Conservation (phyloP, 2,329 filamentous ascomycete species). For the Monilinia fructicola region DNA sequence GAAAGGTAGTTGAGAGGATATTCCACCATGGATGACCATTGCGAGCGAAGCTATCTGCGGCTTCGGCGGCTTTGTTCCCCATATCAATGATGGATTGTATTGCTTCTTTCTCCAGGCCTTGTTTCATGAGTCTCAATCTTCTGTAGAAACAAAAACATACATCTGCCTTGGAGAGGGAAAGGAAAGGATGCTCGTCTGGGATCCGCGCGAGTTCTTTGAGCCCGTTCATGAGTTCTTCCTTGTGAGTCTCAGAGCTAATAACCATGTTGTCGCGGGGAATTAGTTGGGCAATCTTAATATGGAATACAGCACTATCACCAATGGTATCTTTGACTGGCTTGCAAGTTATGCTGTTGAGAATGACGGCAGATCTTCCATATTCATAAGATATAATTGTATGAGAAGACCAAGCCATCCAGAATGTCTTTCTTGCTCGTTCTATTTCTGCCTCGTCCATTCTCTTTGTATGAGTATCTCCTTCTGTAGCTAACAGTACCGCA, state of each 20-base stretch:
- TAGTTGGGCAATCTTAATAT: constrained; percentile 26
- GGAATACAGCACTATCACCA: constrained; percentile 12
- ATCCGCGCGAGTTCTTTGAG: constrained; percentile 21
- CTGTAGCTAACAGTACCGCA: constrained; percentile 10
- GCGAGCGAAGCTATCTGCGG: constrained; percentile 25
- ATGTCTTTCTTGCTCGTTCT: constrained; percentile 22
- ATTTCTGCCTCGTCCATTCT: constrained; percentile 19
- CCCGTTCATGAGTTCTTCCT: background rate
- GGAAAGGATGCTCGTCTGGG: constrained; percentile 12
- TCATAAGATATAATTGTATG: constrained; percentile 28
- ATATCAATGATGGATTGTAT: constrained; percentile 11
- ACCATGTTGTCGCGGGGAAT: constrained; percentile 25
- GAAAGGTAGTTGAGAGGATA: constrained; percentile 31
- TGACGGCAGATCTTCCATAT: constrained; percentile 30
- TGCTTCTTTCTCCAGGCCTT: constrained; percentile 15
- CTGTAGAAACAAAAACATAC: constrained; percentile 33
- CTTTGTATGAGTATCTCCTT: constrained; percentile 13
- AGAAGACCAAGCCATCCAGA: constrained; percentile 23
- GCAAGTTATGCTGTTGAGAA: constrained; percentile 29
- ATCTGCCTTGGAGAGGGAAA: constrained; percentile 31
- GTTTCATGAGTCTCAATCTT: constrained; percentile 24
- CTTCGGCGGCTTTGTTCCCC: constrained; percentile 27
- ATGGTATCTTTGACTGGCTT: constrained; percentile 17
- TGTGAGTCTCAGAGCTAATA: background rate
- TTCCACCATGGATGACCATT: constrained; percentile 33